These are phyloP conservation scores for Candida tunisiensis DNA, from an alignment of 1,139 yeast species.

Conservation along the genomic window DNA sequence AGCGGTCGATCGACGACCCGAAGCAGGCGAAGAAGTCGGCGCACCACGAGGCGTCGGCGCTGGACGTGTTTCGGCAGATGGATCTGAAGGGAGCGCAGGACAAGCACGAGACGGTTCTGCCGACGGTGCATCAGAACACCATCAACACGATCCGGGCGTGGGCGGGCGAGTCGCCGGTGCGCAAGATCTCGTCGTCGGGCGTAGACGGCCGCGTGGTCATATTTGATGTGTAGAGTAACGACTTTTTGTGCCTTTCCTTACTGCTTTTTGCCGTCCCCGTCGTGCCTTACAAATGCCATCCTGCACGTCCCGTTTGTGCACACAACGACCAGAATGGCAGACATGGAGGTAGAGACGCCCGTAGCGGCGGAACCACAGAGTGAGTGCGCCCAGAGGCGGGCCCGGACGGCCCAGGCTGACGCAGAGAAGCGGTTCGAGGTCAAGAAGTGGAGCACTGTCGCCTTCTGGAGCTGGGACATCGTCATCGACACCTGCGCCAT, in stretches of 20 bases:
- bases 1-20: constrained; percentile 49
- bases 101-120: constrained; percentile 34
- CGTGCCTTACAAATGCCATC: background rate
- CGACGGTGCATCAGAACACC: constrained; percentile 84
- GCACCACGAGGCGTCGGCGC: constrained; percentile 60
- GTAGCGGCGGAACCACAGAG: background rate
- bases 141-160: constrained; percentile 49
- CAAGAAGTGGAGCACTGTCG: constrained; percentile 94
- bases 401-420: background rate
- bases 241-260: background rate
- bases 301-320: no score
- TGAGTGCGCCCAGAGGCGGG: background rate
- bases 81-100: constrained; percentile 74
- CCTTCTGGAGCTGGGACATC: constrained; percentile 99
- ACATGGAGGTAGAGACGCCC: background rate
- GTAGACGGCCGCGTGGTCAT: constrained; percentile 85
- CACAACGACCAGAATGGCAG: no score
- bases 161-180: constrained; percentile 24
- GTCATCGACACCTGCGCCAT: constrained; percentile 96
- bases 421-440: constrained; percentile 45
- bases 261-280: background rate
- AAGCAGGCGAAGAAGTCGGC: constrained; percentile 29
- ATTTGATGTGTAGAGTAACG: constrained; percentile 20
- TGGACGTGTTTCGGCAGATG: constrained; percentile 89
- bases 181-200: constrained; percentile 55